Base-by-base conservation (phyloP, 805 yeast genomes). In the Candida corydali region DNA sequence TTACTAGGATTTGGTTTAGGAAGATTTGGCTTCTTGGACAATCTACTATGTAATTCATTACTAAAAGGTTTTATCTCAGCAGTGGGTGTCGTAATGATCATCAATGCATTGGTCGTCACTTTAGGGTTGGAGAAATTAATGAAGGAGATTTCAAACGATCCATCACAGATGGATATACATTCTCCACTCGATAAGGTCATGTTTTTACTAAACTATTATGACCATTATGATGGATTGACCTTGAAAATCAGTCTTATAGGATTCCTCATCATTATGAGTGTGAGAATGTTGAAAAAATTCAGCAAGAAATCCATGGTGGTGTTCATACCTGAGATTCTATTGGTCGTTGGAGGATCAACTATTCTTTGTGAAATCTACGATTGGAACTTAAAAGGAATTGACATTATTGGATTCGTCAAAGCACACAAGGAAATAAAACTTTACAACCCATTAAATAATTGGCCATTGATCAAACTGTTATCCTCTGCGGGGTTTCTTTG, bases 251-350 rank as follows among this genome's bases (percentile, higher is more conserved):
- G 94, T 36, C 39, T 72, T 2, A 42, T 62, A 1, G 72, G 84
- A 1, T 73, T 88, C 35, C 29, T 83, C 10, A 37, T 77, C 10
- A 45, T 63, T 2, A 50, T 76, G 41, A 63, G 77, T 16, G 32
- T 60, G 2, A 30, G 72, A 17, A 70, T 72, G 46, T 61, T 65
- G 38, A 63, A 61, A 46, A 49, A 68, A 19, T 47, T 56, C 34
- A 59, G 59, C 3, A 40, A 50, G 3, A 54, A 42, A 18, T 43
- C 45, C 40, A 34, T 36, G 5, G 69, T 77, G 8, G 70, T 80
- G 0, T 84, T 82, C 41, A 57, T 93, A 22, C 98, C 98, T 0
- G 98, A 91, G 46, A 89, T 91, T 26, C 63, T 91, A 39, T 49
- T 83, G 3, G 82, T 84, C n/a, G 88, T 91, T 1, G 62, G 78